Evolutionary conservation across 495 filamentous ascomycete species (phyloP), one percentile per base, ranked within the genome.

Genomic region (Neurospora sp.): DNA sequence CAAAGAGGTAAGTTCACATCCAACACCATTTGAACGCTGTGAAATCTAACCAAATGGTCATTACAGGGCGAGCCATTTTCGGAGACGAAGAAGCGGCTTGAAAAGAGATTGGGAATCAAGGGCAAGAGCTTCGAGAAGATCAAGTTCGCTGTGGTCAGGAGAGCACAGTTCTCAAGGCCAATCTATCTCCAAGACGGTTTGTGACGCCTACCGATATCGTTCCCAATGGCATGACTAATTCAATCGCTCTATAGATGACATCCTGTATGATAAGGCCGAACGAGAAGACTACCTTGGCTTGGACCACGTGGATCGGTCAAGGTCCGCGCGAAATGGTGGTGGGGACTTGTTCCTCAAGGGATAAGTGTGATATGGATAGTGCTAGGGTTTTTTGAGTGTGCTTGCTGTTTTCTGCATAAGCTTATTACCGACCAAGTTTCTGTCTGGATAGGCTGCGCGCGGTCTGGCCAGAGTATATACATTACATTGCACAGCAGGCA

Each of bases 121-220:
- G 96, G 96, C 75, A 98, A 98, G 85, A 93, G 93, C 72, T 96
- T 98, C 75, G 96, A 99, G 82, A 99, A 98, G 86, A 94, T 98
- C 80, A 97, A 94, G 82, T 98, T 99, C 84, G 93, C 94, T 6
- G 82, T 97, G 61, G 86, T 98, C 8, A 88, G 89, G 73, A 87
- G 91, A 71, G 81, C 85, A 37, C 79, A 81, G 9, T 96, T 91
- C 81, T 88, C 91, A 22, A 91, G 87, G 76, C 91, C 94, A 5
- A 85, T 88, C 71, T 97, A 97, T 84, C 84, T 99, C 71, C 88
- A 88, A 74, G 96, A 98, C 84, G 94, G 96, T 97, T 84, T 87
- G 89, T 80, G 9, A 12, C 18, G 5, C 53, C 59, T 68, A 38
- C 70, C 53, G 70, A 45, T 65, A 20, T 48, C 38, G 7, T 16